A percentile compares a stretch with the other conserved stretches of the same genome.
phyloP scores from a whole-genome alignment of 257 asterid genomes.

The Leptodermis oblonga region DNA sequence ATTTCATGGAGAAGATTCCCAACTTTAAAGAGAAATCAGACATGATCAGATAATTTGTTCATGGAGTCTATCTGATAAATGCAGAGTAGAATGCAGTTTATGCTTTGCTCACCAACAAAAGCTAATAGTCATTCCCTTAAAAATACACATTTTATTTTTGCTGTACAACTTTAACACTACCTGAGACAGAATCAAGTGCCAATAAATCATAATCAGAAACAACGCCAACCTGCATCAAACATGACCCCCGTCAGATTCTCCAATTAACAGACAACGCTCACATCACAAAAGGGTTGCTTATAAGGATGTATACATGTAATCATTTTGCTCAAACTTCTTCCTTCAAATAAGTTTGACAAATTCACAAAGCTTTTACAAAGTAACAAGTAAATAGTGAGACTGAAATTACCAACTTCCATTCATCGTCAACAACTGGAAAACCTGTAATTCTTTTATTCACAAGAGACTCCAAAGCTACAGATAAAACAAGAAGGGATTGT shows the following conservation, averaged over 20 bases:
- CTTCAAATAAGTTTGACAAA: neutral
- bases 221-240: conserved; percentile 70
- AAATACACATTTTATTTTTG: neutral
- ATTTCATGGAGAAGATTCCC: neutral
- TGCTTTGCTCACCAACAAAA: neutral
- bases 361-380: neutral
- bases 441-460: conserved; percentile 86
- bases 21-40: neutral
- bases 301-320: neutral
- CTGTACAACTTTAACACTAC: conserved; percentile 30
- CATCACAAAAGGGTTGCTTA: neutral
- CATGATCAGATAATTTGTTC: neutral
- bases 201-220: conserved; percentile 87
- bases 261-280: neutral
- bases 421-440: conserved; percentile 87
- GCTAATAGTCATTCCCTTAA: neutral
- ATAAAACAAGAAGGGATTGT: conserved; percentile 6
- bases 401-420: conserved; percentile 79
- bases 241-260: conserved; percentile 1
- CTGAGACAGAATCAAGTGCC: conserved; percentile 89
- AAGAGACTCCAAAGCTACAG: conserved; percentile 72
- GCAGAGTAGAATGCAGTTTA: neutral
- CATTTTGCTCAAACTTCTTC: neutral
- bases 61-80: neutral
- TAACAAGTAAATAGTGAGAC: neutral